Conservation (phyloP, 169 alveolate species). For the Toxoplasma gondii region DNA sequence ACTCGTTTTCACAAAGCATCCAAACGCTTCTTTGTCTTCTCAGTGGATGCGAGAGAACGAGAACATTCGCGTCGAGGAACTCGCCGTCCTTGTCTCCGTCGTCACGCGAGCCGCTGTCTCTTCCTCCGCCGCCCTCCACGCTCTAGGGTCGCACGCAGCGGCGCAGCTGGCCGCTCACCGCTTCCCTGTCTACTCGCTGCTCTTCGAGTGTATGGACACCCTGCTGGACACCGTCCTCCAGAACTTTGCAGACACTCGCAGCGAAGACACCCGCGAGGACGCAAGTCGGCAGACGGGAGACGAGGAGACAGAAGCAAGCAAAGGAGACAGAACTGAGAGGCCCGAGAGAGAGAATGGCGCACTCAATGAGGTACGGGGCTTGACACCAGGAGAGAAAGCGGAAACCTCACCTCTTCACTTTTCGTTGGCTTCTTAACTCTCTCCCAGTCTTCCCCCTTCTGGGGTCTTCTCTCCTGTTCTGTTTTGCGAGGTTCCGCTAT, state of each 20-base stretch:
- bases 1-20: too few species aligned
- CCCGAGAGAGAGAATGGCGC: background rate
- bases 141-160: conserved; percentile 41
- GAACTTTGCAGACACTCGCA: background rate
- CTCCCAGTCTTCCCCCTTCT: too few species aligned
- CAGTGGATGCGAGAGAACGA: conserved; percentile 36
- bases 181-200: conserved; percentile 53
- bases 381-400: background rate
- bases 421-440: too few species aligned
- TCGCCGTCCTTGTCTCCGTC: conserved; percentile 25
- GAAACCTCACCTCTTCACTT: too few species aligned
- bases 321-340: background rate
- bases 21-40: background rate
- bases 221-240: background rate
- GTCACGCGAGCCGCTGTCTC: conserved; percentile 23
- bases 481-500: too few species aligned
- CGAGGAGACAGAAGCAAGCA: background rate
- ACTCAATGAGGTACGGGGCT: background rate
- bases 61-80: conserved; percentile 35
- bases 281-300: background rate
- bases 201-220: conserved; percentile 51
- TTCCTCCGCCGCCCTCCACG: conserved; percentile 11
- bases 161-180: conserved; percentile 21
- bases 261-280: background rate
- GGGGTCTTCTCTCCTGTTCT: too few species aligned